Conservation (phyloP, 2,329 filamentous ascomycete genomes). For the Hymenoscyphus repandus region DNA sequence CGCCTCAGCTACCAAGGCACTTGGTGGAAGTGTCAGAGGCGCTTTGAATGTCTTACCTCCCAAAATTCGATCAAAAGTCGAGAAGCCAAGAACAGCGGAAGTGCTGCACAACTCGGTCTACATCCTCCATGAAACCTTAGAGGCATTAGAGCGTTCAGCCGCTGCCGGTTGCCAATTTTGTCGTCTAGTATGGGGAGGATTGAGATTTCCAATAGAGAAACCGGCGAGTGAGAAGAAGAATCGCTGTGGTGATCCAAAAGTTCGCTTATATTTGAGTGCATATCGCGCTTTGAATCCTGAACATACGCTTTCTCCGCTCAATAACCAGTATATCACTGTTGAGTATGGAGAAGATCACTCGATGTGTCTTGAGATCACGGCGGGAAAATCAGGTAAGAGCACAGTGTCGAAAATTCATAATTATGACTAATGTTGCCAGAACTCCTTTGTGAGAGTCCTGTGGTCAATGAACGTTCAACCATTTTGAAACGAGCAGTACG, state of each 20-base stretch:
- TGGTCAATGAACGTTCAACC: background rate
- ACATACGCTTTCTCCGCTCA: background rate
- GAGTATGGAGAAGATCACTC: background rate
- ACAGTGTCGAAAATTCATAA: background rate
- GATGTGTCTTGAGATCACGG: background rate
- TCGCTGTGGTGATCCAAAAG: background rate
- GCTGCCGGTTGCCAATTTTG: background rate
- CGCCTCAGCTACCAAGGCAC: background rate
- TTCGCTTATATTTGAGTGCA: background rate
- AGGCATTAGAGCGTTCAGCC: background rate
- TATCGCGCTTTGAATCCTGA: background rate
- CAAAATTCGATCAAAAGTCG: background rate
- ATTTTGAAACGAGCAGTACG: background rate
- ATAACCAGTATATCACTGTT: background rate
- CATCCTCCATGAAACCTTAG: background rate
- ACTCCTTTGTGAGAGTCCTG: background rate
- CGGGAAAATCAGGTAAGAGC: background rate
- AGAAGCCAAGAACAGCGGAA: background rate
- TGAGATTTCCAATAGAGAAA: background rate
- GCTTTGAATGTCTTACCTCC: background rate
- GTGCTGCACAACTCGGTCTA: background rate
- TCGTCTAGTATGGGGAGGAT: background rate
- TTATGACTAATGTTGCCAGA: background rate
- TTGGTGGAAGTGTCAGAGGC: background rate
- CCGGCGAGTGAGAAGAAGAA: background rate